Evolutionary conservation across 1,284 basidiomycete genomes (phyloP), one percentile per base, ranked within the genome.

Genomic region (Microbotryomycetes sp.): DNA sequence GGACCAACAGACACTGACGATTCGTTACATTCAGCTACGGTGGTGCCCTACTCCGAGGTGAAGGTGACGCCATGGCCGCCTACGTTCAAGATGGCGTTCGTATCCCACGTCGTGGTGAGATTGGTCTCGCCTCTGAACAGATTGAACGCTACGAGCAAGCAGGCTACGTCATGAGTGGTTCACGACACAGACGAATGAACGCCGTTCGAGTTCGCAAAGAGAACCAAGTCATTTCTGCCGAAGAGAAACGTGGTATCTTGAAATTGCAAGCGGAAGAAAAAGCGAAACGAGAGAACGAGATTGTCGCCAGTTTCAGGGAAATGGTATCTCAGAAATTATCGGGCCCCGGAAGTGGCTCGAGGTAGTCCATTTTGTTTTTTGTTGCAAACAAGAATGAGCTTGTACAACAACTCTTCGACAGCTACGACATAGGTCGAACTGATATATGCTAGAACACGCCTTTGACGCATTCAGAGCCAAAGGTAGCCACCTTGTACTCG

Each of bases 101-200:
- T 73, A 98, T 98, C 72, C 94, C 94, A 3, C 89, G 94, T 62
- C 89, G 96, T 81, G 96, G 94, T 78, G 94, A 98, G 79, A 97
- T 98, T 71, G 96, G 94, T 53, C 79, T 98, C 63, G 86, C 87
- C 16, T 84, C 88, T 7, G 84, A 86, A 26, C 84, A 90, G 75
- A 98, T 98, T 71, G 89, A 87, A 23, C 76, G 81, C 71, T 97
- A 83, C 77, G 94, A 98, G 79, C 73, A 79, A 45, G 87, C 87
- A 19, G 94, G 94, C n/a, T 98, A 94, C 76, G 94, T 98, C 59
- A 98, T 98, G 96, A 92, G 88, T 72, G 94, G 94, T 49, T 89
- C 86, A 73, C 80, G 94, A 60, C 93, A 98, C 64, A 66, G 71
- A 55, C 63, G 76, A 22, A 73, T 73, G 72, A 71, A 94, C 71